Conservation (phyloP, 2,329 filamentous ascomycete genomes). For the Pseudocercospora fijiensis region DNA sequence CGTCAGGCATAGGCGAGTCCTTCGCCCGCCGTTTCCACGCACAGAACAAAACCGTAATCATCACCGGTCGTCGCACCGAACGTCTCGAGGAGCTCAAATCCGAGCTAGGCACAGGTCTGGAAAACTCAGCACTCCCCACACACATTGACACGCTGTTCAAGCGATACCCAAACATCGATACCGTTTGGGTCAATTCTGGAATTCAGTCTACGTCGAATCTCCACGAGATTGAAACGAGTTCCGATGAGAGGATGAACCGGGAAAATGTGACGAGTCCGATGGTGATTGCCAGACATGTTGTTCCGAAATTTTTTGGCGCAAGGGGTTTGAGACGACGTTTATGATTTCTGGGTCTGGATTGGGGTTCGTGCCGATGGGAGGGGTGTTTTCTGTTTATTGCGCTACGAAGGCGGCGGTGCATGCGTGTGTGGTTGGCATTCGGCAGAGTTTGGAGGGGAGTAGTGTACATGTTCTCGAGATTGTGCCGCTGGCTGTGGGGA, state of each 20-base stretch:
- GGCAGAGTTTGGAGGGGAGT: constrained; percentile 21
- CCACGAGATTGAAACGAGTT: constrained; percentile 1
- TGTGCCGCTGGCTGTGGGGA: constrained; percentile 23
- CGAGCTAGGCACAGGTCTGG: constrained; percentile 2
- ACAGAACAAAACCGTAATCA: constrained; percentile 48
- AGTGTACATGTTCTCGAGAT: constrained; percentile 28
- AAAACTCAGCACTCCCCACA: neutral
- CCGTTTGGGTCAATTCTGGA: constrained; percentile 22
- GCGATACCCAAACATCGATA: constrained; percentile 20
- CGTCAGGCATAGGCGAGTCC: constrained; percentile 51
- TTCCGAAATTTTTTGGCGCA: constrained; percentile 21
- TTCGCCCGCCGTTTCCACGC: constrained; percentile 49
- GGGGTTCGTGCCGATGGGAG: constrained; percentile 20
- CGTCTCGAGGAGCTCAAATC: constrained; percentile 47
- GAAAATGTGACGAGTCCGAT: constrained; percentile 25
- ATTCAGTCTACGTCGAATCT: constrained; percentile 6
- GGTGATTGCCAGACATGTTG: constrained; percentile 22
- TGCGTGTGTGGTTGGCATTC: constrained; percentile 20
- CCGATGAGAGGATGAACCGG: constrained; percentile 10
- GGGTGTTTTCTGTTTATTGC: constrained; percentile 22
- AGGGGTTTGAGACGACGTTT: constrained; percentile 11
- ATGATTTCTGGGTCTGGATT: constrained; percentile 26
- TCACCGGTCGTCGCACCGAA: constrained; percentile 52
- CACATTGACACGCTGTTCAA: constrained; percentile 17
- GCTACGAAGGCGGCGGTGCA: constrained; percentile 26